phyloP scores from a whole-genome alignment of 2,329 filamentous ascomycete species.

The Cordyceps pruinosa region DNA sequence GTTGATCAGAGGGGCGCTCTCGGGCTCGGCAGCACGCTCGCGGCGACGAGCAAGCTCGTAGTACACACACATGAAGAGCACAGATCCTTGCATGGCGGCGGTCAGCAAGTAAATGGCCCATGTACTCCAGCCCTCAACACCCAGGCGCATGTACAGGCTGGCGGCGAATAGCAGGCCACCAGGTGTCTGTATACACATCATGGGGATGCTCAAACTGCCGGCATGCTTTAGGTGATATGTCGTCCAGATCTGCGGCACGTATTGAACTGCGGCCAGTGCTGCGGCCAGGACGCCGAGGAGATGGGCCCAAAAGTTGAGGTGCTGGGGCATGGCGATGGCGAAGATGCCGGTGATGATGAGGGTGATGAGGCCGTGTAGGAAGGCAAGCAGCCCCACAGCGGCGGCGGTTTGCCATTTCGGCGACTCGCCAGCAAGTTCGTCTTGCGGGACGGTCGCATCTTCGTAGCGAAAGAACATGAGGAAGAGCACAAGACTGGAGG shows the following conservation, averaged over 20 bases:
- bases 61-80: constrained; percentile 73
- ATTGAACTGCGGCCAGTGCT: constrained; percentile 76
- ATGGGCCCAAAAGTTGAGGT: constrained; percentile 76
- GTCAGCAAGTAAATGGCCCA: constrained; percentile 91
- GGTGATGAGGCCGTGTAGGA: constrained; percentile 67
- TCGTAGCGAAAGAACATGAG: constrained; percentile 82
- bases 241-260: constrained; percentile 90
- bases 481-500: constrained; percentile 75
- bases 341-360: constrained; percentile 64
- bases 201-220: constrained; percentile 86
- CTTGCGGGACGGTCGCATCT: constrained; percentile 42
- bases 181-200: constrained; percentile 97
- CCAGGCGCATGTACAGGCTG: constrained; percentile 74
- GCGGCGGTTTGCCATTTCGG: constrained; percentile 75
- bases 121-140: constrained; percentile 82
- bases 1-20: constrained; percentile 19
- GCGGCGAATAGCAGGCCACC: constrained; percentile 85
- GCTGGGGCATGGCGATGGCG: constrained; percentile 51
- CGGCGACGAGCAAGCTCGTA: constrained; percentile 54
- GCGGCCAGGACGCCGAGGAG: constrained; percentile 74
- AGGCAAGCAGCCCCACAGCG: constrained; percentile 62
- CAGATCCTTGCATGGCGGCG: constrained; percentile 72
- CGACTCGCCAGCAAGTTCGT: constrained; percentile 42
- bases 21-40: constrained; percentile 20
- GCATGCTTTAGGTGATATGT: constrained; percentile 81